Evolutionary conservation across 164 flowering plant genomes (phyloP).

Genomic region (Liriodendron chinense): DNA sequence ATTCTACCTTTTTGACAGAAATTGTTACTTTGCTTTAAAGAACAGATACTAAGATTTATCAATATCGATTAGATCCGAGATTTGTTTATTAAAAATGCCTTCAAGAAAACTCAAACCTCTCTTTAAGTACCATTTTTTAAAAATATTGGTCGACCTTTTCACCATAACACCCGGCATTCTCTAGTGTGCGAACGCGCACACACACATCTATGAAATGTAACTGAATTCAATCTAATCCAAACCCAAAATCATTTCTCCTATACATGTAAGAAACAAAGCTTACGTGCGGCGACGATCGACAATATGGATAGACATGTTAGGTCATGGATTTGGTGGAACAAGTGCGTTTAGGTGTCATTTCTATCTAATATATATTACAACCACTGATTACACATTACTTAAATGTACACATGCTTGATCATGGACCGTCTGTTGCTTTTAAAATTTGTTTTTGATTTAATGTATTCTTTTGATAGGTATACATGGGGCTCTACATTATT

Average conservation of each 20-base stretch:
- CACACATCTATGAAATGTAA: background rate
- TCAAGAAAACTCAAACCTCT: slow-evolving; percentile 2
- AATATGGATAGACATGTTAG: slow-evolving; percentile 5
- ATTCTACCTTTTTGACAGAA: background rate
- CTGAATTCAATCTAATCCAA: background rate
- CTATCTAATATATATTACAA: background rate
- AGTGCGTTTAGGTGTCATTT: background rate
- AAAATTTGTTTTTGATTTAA: background rate
- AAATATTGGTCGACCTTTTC: background rate
- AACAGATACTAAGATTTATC: background rate
- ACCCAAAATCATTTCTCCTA: background rate
- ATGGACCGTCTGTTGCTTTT: background rate
- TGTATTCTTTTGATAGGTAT: slow-evolving; percentile 4
- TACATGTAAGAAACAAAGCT: background rate
- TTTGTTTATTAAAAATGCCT: background rate
- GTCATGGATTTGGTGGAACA: slow-evolving; percentile 5
- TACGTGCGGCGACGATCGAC: background rate
- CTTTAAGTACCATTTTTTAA: background rate
- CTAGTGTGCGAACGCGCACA: background rate
- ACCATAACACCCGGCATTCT: background rate
- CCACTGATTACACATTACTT: background rate
- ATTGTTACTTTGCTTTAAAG: background rate
- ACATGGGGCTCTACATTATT: background rate
- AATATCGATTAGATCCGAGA: background rate
- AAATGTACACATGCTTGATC: background rate